Evolutionary conservation across 768 basidiomycete species (phyloP).

Genomic region (Lyophyllum decastes): DNA sequence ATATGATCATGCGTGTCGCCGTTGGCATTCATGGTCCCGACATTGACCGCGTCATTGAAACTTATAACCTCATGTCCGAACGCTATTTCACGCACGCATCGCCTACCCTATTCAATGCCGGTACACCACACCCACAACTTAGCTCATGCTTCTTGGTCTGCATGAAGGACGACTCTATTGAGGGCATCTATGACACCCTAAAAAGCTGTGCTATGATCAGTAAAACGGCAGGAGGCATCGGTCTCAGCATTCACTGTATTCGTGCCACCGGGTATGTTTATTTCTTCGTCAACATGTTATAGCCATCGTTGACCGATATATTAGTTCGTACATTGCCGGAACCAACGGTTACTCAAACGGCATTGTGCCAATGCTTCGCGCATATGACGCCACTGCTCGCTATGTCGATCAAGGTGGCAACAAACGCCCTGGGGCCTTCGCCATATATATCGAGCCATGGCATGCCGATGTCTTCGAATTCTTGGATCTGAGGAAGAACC

Average conservation of each 20-base stretch:
- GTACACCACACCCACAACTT: constrained; percentile 93
- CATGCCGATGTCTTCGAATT: constrained; percentile 97
- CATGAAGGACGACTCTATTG: constrained; percentile 99
- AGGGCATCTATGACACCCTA: constrained; percentile 98
- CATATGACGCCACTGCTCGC: constrained; percentile 95
- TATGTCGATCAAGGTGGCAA: constrained; percentile 99
- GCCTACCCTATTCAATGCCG: constrained; percentile 97
- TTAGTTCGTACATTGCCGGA: constrained; percentile 95
- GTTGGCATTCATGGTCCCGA: constrained; percentile 94
- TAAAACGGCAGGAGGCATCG: constrained; percentile 98
- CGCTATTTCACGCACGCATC: constrained; percentile 98
- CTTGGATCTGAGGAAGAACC: constrained; percentile 97
- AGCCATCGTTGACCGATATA: constrained; percentile 1
- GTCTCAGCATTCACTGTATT: constrained; percentile 93
- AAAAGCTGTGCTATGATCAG: constrained; percentile 99
- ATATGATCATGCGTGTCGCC: constrained; percentile 99
- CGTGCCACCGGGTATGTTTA: constrained; percentile 83
- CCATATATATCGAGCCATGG: constrained; percentile 99
- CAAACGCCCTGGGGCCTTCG: constrained; percentile 98
- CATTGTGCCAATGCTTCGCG: constrained; percentile 98
- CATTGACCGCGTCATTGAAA: constrained; percentile 87
- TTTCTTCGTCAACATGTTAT: background rate
- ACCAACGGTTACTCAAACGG: constrained; percentile 99
- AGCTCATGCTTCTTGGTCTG: constrained; percentile 96
- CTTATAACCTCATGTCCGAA: constrained; percentile 96